Evolutionary conservation across 352 stramenopile species (phyloP), one percentile per base, ranked within the genome.

Genomic region (Phytophthora hibernalis): DNA sequence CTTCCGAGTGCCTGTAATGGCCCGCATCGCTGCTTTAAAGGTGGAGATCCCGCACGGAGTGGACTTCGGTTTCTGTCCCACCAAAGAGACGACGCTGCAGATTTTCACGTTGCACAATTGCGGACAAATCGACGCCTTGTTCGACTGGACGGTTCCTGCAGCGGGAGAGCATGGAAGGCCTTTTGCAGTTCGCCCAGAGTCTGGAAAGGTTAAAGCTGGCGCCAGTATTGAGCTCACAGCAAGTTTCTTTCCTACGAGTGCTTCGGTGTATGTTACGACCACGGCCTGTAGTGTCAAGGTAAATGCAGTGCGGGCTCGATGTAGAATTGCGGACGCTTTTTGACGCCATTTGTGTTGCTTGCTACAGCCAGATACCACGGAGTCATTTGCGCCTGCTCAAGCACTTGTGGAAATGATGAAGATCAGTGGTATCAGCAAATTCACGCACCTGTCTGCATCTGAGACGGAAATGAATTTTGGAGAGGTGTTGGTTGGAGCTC

Each of bases 31-130:
- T 11, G 76, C 80, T 4, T 59, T 98, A 0, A 68, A 83, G 5
- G 60, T 92, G 8, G 68, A 81, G 5, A 61, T 96, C 0, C 89
- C 89, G 5, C 57, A 54, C 2, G 80, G 81, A 0, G 48, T 97
- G 18, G 91, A 97, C 72, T 92, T 98, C 72, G 90, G 90, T 18
- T 97, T 97, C 51, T 96, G 85, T 50, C 90, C 91, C n/a, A 96
- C 87, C 2, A 83, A 84, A 33, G 89, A 98, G 76, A 92, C 80
- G 2, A 89, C 87, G n/a, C 54, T 79, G 26, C 72, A 81, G 21
- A 74, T 58, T 21, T 97, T 98, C 45, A 35, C 64, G 31, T 65
- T 98, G 47, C 71, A 77, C 28, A 98, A 98, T 68, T 93, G 72
- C 7, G 93, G 94, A 0, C 85, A 98, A 65, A 87, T 98, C 22